phyloP scores from a whole-genome alignment of 805 yeast species.

The Blastobotrys americana region DNA sequence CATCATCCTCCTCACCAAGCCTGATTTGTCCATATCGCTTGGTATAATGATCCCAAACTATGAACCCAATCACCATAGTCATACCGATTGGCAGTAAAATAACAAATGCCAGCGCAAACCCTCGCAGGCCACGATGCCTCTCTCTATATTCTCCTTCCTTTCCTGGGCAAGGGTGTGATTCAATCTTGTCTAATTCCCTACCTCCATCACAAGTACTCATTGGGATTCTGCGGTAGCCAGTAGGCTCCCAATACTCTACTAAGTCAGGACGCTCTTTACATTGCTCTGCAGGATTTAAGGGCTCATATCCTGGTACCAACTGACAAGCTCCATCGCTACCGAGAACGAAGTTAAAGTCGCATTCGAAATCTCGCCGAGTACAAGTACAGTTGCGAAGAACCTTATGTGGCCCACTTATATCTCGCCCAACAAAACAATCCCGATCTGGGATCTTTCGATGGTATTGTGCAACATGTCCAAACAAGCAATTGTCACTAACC shows the following conservation, averaged over 20 bases:
- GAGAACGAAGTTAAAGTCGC: constrained; percentile 78
- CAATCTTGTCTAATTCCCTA: constrained; percentile 55
- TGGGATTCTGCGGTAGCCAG: constrained; percentile 87
- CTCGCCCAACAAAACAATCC: constrained; percentile 52
- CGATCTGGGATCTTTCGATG: constrained; percentile 50
- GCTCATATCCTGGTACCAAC: constrained; percentile 64
- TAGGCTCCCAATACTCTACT: constrained; percentile 73
- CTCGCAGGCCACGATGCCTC: constrained; percentile 46
- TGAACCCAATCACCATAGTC: constrained; percentile 51
- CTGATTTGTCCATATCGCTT: constrained; percentile 81
- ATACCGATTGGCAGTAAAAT: constrained; percentile 49
- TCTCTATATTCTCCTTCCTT: constrained; percentile 55
- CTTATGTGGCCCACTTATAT: constrained; percentile 52
- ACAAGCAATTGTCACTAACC: constrained; percentile 44
- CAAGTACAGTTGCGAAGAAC: constrained; percentile 68
- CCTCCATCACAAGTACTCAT: constrained; percentile 84
- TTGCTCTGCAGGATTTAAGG: constrained; percentile 54
- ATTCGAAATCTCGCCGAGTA: constrained; percentile 81
- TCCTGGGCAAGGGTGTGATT: constrained; percentile 80
- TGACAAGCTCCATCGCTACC: constrained; percentile 78
- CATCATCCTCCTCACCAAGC: constrained; percentile 54
- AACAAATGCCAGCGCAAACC: constrained; percentile 46
- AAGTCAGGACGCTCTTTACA: constrained; percentile 49
- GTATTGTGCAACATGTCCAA: constrained; percentile 62
- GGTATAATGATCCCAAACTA: constrained; percentile 75